A percentile compares a stretch with the other conserved stretches of the same genome.
These are phyloP conservation scores for Schwanniomyces occidentalis DNA, from an alignment of 805 yeast genomes.

Conservation along the genomic window DNA sequence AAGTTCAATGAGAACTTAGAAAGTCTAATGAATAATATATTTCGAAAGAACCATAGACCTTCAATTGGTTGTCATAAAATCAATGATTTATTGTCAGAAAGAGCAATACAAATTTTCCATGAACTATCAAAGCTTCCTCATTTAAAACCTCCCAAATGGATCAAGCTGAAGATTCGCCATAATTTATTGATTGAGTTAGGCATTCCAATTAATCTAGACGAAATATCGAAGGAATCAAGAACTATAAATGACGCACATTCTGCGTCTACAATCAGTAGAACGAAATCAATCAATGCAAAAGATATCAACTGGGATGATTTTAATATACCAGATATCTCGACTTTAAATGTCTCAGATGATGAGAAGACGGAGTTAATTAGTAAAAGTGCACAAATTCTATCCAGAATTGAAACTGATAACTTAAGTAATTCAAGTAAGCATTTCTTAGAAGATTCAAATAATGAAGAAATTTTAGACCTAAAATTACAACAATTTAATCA, in stretches of 20 bases:
- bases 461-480: constrained; percentile 24
- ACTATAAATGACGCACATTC: not conserved
- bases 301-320: constrained; percentile 38
- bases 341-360: constrained; percentile 29
- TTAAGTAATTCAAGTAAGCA: constrained; percentile 30
- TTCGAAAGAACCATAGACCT: not conserved
- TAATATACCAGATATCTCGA: constrained; percentile 35
- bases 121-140: constrained; percentile 50
- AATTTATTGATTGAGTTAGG: constrained; percentile 65
- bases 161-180: constrained; percentile 61
- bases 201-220: constrained; percentile 72
- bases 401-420: constrained; percentile 35
- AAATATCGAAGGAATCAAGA: constrained; percentile 24
- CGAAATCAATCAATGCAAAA: constrained; percentile 25
- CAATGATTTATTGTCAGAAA: constrained; percentile 23
- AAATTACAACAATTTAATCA: constrained; percentile 29
- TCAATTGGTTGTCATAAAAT: not conserved
- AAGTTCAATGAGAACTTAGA: not conserved
- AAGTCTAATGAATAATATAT: not conserved
- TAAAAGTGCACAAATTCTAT: constrained; percentile 24
- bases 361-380: constrained; percentile 25
- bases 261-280: constrained; percentile 8
- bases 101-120: constrained; percentile 43
- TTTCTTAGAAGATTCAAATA: constrained; percentile 20
- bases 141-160: constrained; percentile 68